Base-by-base conservation (phyloP, 257 asterid species). In the Buddleja alternifolia region DNA sequence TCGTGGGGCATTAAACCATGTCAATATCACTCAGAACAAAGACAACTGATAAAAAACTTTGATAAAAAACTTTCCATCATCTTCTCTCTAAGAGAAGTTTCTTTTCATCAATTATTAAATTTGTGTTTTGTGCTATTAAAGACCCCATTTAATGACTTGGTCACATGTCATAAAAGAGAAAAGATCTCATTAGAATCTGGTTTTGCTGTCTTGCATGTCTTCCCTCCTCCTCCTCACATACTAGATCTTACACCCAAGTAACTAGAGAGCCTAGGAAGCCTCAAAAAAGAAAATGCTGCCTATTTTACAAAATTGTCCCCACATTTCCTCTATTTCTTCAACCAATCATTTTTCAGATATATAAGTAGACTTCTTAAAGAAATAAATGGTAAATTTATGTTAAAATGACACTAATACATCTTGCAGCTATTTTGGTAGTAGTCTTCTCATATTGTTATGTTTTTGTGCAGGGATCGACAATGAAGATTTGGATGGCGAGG, bases 391-490 rank as follows among this genome's bases (percentile, higher is more conserved):
- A 36, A 37, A 37, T 50, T 66, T 66, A 2, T 24, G 20, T 60
- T 37, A 52, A 34, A 47, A 36, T 20, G 25, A 14, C 4, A 25
- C 17, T 29, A 29, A 29, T 29, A 10, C 36, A 10, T 20, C 36
- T 39, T 20, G 52, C 20, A 20, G 7, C 34, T 20, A 14, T 23
- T 41, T 10, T 24, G 21, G 41, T 48, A 1, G 20, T 29, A 29
- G 29, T 45, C 29, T 67, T 2, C 15, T 15, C 36, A 55, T 23
- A 19, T 32, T 29, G 68, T 14, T 65, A 9, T 52, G 46, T 23
- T 15, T 45, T 25, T 69, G 45, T 54, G 24, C 36, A 75, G 79
- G 62, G 74, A 51, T 47, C 12, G 19, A 21, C 10, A 46, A 15
- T 20, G 20, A 12, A 69, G 9, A 0, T 42, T 21, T 10, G 19